A percentile compares a stretch with the other conserved stretches of the same genome.
Evolutionary conservation across 352 stramenopile species (phyloP).

Genomic region (Peronosclerospora sorghi): DNA sequence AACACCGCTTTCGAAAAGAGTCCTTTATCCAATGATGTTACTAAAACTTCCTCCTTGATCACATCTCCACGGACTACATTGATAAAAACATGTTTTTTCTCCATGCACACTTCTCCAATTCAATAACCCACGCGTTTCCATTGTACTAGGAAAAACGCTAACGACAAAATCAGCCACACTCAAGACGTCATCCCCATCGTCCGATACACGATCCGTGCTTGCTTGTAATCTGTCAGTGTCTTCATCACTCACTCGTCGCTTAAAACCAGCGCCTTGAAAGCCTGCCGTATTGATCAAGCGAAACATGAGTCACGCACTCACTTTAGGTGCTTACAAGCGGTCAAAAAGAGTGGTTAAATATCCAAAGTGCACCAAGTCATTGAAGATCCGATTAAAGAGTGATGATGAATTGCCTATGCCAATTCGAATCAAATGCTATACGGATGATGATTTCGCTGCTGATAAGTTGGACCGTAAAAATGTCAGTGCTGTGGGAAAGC

Average conservation of each 20-base stretch:
- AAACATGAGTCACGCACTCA: slow-evolving; percentile 44
- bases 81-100: slow-evolving; percentile 71
- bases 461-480: too few species aligned
- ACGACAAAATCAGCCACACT: slow-evolving; percentile 65
- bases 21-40: slow-evolving; percentile 44
- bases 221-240: not conserved
- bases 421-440: too few species aligned
- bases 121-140: slow-evolving; percentile 54
- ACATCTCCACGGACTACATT: slow-evolving; percentile 85
- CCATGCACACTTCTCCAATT: slow-evolving; percentile 27
- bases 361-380: too few species aligned
- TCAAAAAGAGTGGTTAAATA: slow-evolving; percentile 32
- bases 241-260: slow-evolving; percentile 20
- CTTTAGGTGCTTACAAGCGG: slow-evolving; percentile 41
- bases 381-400: too few species aligned
- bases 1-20: slow-evolving; percentile 44
- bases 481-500: too few species aligned
- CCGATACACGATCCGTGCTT: slow-evolving; percentile 31
- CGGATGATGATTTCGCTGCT: too few species aligned
- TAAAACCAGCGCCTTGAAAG: slow-evolving; percentile 64
- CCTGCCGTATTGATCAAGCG: slow-evolving; percentile 31
- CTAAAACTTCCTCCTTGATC: slow-evolving; percentile 41
- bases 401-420: too few species aligned
- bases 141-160: slow-evolving; percentile 78
- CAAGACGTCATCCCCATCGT: slow-evolving; percentile 39